Evolutionary conservation across 23 red algal species (phyloP).

Genomic region (Gracilariopsis chorda): DNA sequence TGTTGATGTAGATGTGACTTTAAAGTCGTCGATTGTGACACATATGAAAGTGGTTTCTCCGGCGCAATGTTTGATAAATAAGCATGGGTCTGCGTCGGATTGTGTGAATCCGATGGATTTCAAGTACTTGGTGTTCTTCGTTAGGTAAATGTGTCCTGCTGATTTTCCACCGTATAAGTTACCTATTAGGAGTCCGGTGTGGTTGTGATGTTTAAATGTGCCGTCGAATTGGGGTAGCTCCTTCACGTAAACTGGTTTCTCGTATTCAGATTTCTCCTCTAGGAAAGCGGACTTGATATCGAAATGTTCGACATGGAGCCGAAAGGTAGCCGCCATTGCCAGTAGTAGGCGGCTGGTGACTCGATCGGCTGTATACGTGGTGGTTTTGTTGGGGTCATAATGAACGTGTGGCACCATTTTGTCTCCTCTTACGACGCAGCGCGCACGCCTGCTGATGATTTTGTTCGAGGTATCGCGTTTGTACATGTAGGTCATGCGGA

Average conservation of each 20-base stretch:
- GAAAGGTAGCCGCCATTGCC: not conserved
- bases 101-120: not conserved
- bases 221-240: not conserved
- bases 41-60: not conserved
- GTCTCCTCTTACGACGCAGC: conserved; percentile 17
- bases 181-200: not conserved
- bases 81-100: not conserved
- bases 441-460: not conserved
- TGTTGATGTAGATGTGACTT: not conserved
- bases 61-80: not conserved
- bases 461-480: not conserved
- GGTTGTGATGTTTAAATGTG: not conserved
- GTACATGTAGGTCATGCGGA: conserved; percentile 35
- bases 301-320: not conserved
- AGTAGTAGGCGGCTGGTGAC: not conserved
- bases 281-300: conserved; percentile 20
- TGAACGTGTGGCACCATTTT: not conserved
- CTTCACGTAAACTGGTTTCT: not conserved
- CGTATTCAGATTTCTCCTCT: not conserved
- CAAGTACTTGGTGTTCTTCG: not conserved
- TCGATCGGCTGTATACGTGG: not conserved
- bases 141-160: not conserved
- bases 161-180: not conserved
- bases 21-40: not conserved
- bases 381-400: conserved; percentile 3